Base-by-base conservation (phyloP, 2,329 filamentous ascomycete genomes). In the Biscogniauxia mediterranea region DNA sequence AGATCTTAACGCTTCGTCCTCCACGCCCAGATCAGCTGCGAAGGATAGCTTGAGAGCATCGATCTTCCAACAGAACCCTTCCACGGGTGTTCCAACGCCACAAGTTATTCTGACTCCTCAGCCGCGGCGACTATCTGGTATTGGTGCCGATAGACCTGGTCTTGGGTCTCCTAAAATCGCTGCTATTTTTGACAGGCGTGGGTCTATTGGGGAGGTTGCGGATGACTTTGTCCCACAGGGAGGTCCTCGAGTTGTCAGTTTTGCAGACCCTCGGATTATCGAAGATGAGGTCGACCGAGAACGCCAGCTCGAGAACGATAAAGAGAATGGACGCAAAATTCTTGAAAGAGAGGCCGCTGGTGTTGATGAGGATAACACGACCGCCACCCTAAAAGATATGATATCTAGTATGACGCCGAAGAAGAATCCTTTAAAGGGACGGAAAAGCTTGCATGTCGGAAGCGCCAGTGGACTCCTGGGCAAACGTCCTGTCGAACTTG, bases 361-460 rank as follows among this genome's bases (percentile, higher is more conserved):
- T 56, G 75, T 72, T 26, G 81, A 83, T 42, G 85, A 87, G 38
- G 83, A 80, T 54, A 89, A 91, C 64, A 80, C 79, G 2, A 90
- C 89, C 0, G 75, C 87, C 42, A 91, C 86, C 64, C 77, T 94
- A 52, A 89, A 86, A 64, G 89, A 92, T 65, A 89, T 92, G 85
- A 94, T 94, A 62, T 83, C 89, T 63, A 90, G 86, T 60, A 80
- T 94, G 64, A 92, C 89, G 23, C 91, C 91, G 0, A 91, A 90
- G 75, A 91, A 92, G 73, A 88, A 85, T 58, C 75, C 77, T 5
- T 67, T 90, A 6, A 86, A 82, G 59, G 86, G 86, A 15, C 86
- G 90, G 50, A 93, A 93, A 77, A 93, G 90, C 71, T 79, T 93
- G 55, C 88, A 90, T 65, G 85, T 92, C 20, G 90, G 90, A 50